phyloP scores from a whole-genome alignment of 805 yeast species.

The Dipodascus geniculatus region DNA sequence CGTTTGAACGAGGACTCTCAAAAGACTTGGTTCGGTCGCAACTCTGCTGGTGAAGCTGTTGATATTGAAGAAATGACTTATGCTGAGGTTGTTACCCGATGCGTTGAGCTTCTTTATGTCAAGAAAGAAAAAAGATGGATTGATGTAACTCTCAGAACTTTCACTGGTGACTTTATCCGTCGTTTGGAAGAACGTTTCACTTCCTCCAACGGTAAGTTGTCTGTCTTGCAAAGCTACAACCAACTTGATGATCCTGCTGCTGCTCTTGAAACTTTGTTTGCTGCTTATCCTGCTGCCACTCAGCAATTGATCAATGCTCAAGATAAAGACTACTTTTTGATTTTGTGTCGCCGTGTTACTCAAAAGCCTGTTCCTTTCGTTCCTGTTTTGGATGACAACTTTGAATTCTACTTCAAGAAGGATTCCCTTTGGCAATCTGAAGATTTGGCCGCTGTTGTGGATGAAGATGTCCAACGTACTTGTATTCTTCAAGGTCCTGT shows the following conservation, averaged over 20 bases:
- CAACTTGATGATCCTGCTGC: constrained; percentile 56
- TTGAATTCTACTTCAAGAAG: constrained; percentile 94
- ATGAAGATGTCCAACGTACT: constrained; percentile 94
- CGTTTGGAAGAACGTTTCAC: constrained; percentile 97
- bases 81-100: constrained; percentile 76
- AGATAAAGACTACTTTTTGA: constrained; percentile 87
- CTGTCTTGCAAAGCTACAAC: constrained; percentile 63
- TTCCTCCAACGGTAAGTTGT: constrained; percentile 30
- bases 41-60: constrained; percentile 60
- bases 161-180: constrained; percentile 75
- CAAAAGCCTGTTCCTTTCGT: constrained; percentile 98
- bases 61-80: constrained; percentile 95
- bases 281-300: constrained; percentile 60
- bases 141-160: constrained; percentile 73
- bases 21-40: constrained; percentile 94
- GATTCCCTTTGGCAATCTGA: constrained; percentile 99
- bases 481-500: constrained; percentile 98
- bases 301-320: constrained; percentile 85
- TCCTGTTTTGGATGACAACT: constrained; percentile 87
- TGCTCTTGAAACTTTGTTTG: constrained; percentile 48
- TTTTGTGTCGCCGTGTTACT: constrained; percentile 64
- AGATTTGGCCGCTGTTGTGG: constrained; percentile 91
- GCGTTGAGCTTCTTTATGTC: constrained; percentile 81
- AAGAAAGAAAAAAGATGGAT: constrained; percentile 76
- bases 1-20: constrained; percentile 90